Percentiles rank a stretch among this genome's conserved stretches.
These are phyloP conservation scores for Geranium rotundifolium DNA, from an alignment of 345 rosid species.

Conservation along the genomic window DNA sequence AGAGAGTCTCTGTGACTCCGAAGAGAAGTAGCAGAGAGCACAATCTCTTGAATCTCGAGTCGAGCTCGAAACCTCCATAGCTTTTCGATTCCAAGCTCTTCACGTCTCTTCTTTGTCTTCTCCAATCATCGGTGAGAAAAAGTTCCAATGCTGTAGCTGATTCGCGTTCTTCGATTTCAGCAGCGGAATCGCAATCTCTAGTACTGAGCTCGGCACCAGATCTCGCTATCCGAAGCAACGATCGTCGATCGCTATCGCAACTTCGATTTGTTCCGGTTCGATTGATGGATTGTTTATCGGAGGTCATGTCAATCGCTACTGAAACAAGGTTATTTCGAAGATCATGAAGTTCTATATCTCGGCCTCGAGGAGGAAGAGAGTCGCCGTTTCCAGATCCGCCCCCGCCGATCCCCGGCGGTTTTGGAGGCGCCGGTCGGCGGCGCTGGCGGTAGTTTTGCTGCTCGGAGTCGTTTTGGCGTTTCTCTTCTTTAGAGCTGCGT, in stretches of 20 bases:
- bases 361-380: constrained; percentile 53
- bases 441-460: constrained; percentile 39
- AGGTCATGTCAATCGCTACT: neutral
- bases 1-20: no score
- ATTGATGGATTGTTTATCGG: neutral
- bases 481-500: constrained; percentile 57
- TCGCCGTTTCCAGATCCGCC: constrained; percentile 41
- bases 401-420: constrained; percentile 37
- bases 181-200: no score
- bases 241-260: neutral
- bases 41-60: neutral
- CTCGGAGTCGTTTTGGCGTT: constrained; percentile 54
- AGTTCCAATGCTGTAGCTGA: neutral
- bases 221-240: neutral
- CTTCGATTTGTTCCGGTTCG: neutral
- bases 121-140: neutral
- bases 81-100: neutral
- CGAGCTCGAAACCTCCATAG: neutral
- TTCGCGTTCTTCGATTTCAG: neutral
- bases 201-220: neutral
- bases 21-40: neutral
- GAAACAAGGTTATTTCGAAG: neutral
- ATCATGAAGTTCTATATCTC: constrained; percentile 67
- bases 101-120: neutral
- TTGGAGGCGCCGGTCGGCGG: constrained; percentile 29